Base-by-base conservation (phyloP, 1,284 basidiomycete species). In the Boletus calvinii region DNA sequence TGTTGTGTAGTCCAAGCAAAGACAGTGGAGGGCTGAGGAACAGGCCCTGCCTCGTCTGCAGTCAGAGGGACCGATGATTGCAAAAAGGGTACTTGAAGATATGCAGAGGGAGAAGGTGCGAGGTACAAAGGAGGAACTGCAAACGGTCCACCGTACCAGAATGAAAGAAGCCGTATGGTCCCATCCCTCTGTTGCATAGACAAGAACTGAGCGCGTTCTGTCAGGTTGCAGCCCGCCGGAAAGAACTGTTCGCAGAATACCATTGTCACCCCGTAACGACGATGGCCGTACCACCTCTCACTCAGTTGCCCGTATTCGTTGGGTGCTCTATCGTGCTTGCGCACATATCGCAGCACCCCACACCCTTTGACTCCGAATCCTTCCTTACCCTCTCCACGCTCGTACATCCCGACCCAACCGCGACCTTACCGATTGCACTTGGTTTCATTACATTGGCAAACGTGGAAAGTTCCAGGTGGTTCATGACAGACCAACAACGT, bases 381-480 rank as follows among this genome's bases (percentile, higher is more conserved):
- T 87, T 92, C 69, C 65, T 88, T 32, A 87, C 87, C 1, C 77
- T 92, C 39, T 81, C 85, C 1, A 84, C 84, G 4, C 72, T 92
- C 40, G 73, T 83, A 11, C 83, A 87, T 61, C 74, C 84, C 6
- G 90, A 93, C 63, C 77, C 86, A 13, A 89, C 87, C 0, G 79
- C 79, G 61, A 72, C 78, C 10, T 67, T 92, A 1, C 90, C 90
- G 1, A 81, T 92, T 48, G 71, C 79, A 1, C 75, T 92, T 15
- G 90, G 90, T 6, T 66, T 92, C 44, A 68, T 89, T 31, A 88
- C 87, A 13, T 74, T 92, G 70, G 83, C 84, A 3, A 92, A 91
- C 57, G 84, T 90, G 10, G 90, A 93, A 62, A 82, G 86, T 15
- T 77, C 81, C 31, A 79, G 77, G 42, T 89, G 85, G 86, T 79